These are phyloP conservation scores for Plasmopara viticola DNA, from an alignment of 352 stramenopile genomes.

Conservation along the genomic window DNA sequence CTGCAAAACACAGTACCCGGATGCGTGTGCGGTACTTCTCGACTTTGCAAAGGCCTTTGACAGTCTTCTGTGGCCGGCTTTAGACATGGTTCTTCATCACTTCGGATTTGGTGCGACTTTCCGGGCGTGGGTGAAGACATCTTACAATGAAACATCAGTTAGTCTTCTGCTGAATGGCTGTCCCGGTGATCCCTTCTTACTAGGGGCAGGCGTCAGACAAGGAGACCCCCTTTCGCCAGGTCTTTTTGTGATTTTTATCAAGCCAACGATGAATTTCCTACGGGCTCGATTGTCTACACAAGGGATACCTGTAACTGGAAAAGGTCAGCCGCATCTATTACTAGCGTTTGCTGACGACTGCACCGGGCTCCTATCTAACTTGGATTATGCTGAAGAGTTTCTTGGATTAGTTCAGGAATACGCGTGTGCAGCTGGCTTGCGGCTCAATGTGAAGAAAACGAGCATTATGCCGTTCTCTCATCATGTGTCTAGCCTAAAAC, in stretches of 20 bases:
- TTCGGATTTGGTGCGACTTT: too few relatives aligned
- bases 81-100: not conserved
- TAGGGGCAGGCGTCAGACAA: constrained; percentile 8
- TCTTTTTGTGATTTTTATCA: constrained; percentile 13
- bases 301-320: not conserved
- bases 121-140: too few relatives aligned
- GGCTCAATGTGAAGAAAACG: not conserved
- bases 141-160: too few relatives aligned
- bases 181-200: constrained; percentile 2
- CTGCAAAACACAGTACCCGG: not conserved
- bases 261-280: constrained; percentile 16
- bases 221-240: constrained; percentile 10
- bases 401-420: not conserved
- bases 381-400: constrained; percentile 2
- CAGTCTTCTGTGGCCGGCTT: not conserved
- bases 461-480: too few relatives aligned
- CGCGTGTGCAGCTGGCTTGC: not conserved
- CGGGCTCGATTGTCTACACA: not conserved
- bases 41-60: not conserved
- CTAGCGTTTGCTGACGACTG: constrained; percentile 10
- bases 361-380: constrained; percentile 4
- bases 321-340: not conserved
- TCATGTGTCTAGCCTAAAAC: not conserved
- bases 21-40: not conserved
- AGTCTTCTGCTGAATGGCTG: constrained; percentile 12